Conservation (phyloP, 1,284 basidiomycete species). For the Fomitopsis betulina region DNA sequence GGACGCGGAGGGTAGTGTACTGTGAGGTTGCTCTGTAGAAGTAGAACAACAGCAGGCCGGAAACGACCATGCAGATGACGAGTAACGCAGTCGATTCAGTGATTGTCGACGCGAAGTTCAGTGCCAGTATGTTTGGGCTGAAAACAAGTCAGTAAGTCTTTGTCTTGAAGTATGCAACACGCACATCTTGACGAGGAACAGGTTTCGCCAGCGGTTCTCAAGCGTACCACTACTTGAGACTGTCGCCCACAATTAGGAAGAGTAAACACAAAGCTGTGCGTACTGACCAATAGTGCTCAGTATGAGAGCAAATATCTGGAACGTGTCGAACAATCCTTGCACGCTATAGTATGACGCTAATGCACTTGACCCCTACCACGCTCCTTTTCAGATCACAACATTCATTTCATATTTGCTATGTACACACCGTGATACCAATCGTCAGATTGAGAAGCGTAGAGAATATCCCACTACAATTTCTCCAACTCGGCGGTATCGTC, state of each 20-base stretch:
- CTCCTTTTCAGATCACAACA: neutral
- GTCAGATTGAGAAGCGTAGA: slow-evolving; percentile 34
- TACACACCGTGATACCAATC: slow-evolving; percentile 50
- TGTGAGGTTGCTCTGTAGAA: slow-evolving; percentile 48
- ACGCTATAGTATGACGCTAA: slow-evolving; percentile 65
- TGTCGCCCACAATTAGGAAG: slow-evolving; percentile 14
- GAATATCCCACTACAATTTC: slow-evolving; percentile 49
- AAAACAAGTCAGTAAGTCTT: slow-evolving; percentile 9
- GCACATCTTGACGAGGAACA: slow-evolving; percentile 66
- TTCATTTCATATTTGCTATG: neutral
- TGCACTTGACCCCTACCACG: slow-evolving; percentile 56
- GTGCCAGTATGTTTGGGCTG: slow-evolving; percentile 66
- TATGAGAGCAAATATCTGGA: slow-evolving; percentile 68
- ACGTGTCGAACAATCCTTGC: slow-evolving; percentile 59
- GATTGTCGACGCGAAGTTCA: slow-evolving; percentile 59
- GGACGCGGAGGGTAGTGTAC: slow-evolving; percentile 42
- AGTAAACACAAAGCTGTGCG: neutral
- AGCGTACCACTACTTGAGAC: slow-evolving; percentile 41
- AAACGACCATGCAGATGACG: slow-evolving; percentile 47
- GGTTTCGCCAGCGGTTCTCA: slow-evolving; percentile 44
- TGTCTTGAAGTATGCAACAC: slow-evolving; percentile 19
- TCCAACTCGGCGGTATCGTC: slow-evolving; percentile 43
- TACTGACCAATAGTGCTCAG: slow-evolving; percentile 56
- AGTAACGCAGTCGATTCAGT: slow-evolving; percentile 52
- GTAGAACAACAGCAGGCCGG: slow-evolving; percentile 48